A percentile compares a stretch with the other conserved stretches of the same genome.
phyloP scores from a whole-genome alignment of 225 moss, liverwort and hornwort genomes.

The Thuidium tamariscinum region DNA sequence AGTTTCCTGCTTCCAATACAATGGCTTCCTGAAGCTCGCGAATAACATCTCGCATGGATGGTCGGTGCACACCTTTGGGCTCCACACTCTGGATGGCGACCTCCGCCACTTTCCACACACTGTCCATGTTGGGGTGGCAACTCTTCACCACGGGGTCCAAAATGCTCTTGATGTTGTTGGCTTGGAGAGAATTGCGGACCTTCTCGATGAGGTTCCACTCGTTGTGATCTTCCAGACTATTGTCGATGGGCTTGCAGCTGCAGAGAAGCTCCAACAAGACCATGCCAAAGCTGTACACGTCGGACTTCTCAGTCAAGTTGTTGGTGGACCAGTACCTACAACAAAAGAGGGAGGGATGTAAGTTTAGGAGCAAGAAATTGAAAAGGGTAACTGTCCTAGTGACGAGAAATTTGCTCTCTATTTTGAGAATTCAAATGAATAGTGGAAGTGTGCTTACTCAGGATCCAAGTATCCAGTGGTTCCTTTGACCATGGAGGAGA shows the following conservation, averaged over 20 bases:
- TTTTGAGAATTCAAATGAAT: neutral
- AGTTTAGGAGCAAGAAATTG: neutral
- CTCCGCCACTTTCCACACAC: conserved; percentile 33
- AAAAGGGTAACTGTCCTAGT: no score
- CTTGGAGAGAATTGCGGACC: neutral
- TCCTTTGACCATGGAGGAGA: conserved; percentile 50
- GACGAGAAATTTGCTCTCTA: no score
- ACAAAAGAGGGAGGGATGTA: neutral
- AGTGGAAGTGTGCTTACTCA: conserved; percentile 19
- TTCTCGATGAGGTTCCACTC: conserved; percentile 9
- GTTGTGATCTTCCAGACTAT: neutral
- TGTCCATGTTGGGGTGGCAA: conserved; percentile 13
- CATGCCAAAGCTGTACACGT: conserved; percentile 55
- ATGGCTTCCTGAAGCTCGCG: conserved; percentile 26
- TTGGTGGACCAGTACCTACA: conserved; percentile 34
- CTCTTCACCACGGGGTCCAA: conserved; percentile 2
- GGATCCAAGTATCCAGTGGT: conserved; percentile 64
- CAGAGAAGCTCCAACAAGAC: conserved; percentile 35
- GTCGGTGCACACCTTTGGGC: conserved; percentile 9
- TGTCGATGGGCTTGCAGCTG: conserved; percentile 18
- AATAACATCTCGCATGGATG: conserved; percentile 16
- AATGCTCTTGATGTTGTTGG: conserved; percentile 5
- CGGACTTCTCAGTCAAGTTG: conserved; percentile 40
- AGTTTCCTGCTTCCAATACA: neutral
- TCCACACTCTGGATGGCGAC: conserved; percentile 23